Base-by-base conservation (phyloP, 2,329 filamentous ascomycete genomes). In the Tolypocladium capitatum region DNA sequence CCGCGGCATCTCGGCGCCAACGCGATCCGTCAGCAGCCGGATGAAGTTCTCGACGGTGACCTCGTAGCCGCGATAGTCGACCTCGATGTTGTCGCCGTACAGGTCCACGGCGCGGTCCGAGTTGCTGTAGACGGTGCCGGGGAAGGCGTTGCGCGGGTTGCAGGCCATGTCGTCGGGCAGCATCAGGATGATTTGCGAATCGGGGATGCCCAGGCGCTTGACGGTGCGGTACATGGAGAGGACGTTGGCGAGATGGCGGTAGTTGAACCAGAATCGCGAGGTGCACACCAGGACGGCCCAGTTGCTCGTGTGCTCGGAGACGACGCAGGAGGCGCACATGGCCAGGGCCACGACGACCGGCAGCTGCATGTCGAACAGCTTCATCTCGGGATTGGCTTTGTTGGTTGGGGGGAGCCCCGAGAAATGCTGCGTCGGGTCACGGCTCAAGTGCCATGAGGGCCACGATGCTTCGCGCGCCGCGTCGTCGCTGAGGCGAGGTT, bases 261-360 rank as follows among this genome's bases (percentile, higher is more conserved):
- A 98, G 71, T 98, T 98, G 81, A 98, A 98, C 92, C 92, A 98
- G 75, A 98, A 98, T 47, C 92, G 86, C 46, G 92, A 98, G 6
- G 92, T 98, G 55, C 86, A 92, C 50, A 98, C 92, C n/a, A 98
- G 82, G 52, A 98, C 92, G 10, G 92, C 92, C 92, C 92, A 98
- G 69, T 98, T 98, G 63, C 88, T 96, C 16, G 92, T 98, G 69
- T 98, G 92, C 58, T 91, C 84, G 55, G 81, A 78, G 28, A 73
- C 69, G 50, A 72, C 68, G 24, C 59, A 58, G 9, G 72, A 63
- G 48, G 68, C 63, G 43, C 80, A 61, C 48, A 78, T 58, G 49
- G 70, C 58, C 36, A 71, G 65, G 42, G 67, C 71, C 58, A 76
- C 60, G 47, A 78, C 64, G 55, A 71, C 68, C 35, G 72, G 68